These are phyloP conservation scores for Firmiana major DNA, from an alignment of 345 rosid genomes.

Conservation along the genomic window DNA sequence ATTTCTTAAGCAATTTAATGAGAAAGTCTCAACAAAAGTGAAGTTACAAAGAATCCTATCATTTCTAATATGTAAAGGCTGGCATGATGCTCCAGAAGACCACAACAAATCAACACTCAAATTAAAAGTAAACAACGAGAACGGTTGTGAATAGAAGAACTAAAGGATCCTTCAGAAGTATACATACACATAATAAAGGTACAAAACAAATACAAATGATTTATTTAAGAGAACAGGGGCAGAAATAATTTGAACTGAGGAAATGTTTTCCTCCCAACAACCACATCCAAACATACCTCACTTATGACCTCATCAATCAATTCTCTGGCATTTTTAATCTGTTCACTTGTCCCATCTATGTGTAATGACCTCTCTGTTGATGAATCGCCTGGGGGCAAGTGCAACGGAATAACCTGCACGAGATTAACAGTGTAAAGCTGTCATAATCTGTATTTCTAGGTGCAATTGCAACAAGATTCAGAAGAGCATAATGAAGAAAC, in stretches of 20 bases:
- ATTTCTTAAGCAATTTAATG: not conserved
- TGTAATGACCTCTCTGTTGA: conserved; percentile 73
- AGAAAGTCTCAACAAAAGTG: not conserved
- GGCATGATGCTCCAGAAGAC: not conserved
- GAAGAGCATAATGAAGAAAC: not conserved
- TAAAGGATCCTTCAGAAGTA: not conserved
- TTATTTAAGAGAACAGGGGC: not conserved
- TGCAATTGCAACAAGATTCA: not conserved
- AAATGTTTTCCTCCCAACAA: conserved; percentile 10
- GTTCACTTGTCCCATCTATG: conserved; percentile 89
- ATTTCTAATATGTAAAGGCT: not conserved
- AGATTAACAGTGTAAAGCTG: not conserved
- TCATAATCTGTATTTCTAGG: not conserved
- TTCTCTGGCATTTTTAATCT: conserved; percentile 84
- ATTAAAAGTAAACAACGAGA: not conserved
- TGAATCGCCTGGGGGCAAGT: conserved; percentile 91
- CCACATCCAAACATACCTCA: conserved; percentile 74
- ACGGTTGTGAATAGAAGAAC: not conserved
- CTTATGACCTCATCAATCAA: conserved; percentile 90
- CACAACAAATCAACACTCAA: not conserved
- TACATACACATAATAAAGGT: not conserved
- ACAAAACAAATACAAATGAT: not conserved
- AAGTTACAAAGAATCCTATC: not conserved
- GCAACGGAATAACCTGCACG: conserved; percentile 88
- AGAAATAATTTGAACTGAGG: not conserved